phyloP scores from a whole-genome alignment of 1,139 yeast species.

The Candida sp. region DNA sequence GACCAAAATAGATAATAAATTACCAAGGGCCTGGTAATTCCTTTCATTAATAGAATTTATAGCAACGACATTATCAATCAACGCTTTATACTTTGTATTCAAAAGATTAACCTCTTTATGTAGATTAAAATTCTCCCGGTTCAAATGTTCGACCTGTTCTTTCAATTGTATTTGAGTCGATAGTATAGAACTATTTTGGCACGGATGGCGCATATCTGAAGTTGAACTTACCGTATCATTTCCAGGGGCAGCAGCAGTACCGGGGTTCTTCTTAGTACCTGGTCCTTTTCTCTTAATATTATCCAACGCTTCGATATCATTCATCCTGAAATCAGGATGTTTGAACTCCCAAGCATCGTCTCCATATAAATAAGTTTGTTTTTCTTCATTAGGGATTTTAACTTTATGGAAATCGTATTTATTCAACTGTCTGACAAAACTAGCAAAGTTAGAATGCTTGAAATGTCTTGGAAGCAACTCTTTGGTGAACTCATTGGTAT shows the following conservation, averaged over 20 bases:
- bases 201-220: constrained; percentile 3
- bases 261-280: constrained; percentile 37
- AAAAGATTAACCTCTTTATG: constrained; percentile 42
- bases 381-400: constrained; percentile 55
- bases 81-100: constrained; percentile 59
- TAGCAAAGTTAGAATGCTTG: constrained; percentile 90
- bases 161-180: constrained; percentile 22
- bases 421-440: constrained; percentile 91
- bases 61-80: constrained; percentile 57
- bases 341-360: constrained; percentile 94
- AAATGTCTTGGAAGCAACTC: constrained; percentile 85
- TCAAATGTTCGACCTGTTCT: constrained; percentile 41
- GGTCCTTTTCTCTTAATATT: constrained; percentile 83
- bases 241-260: no score
- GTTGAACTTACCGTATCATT: constrained; percentile 3
- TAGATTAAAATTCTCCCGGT: constrained; percentile 38
- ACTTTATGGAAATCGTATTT: constrained; percentile 98
- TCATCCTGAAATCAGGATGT: constrained; percentile 80
- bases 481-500: constrained; percentile 86
- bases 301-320: constrained; percentile 69
- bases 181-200: background rate
- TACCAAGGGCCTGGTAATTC: constrained; percentile 47
- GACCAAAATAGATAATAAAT: constrained; percentile 44
- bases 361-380: constrained; percentile 55
- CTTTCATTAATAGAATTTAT: constrained; percentile 57